Evolutionary conservation across 306 rosid species (phyloP).

Genomic region (Vigna unguiculata): DNA sequence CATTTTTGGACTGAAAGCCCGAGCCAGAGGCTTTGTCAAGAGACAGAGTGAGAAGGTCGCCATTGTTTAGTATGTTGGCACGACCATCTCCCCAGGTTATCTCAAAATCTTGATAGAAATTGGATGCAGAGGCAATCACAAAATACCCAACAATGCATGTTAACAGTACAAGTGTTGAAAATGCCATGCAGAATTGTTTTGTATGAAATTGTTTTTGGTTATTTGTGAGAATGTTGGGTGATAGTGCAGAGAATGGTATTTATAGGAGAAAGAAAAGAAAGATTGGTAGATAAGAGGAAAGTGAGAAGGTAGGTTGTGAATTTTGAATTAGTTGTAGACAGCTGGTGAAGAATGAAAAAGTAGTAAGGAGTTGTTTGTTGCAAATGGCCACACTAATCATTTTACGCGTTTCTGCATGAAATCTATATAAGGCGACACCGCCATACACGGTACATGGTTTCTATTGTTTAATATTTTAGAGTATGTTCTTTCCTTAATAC

Average conservation of each 20-base stretch:
- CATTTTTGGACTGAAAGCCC: constrained; percentile 58
- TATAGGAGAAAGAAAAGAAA: constrained; percentile 24
- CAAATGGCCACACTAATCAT: constrained; percentile 30
- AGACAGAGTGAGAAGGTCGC: constrained; percentile 48
- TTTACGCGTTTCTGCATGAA: constrained; percentile 38
- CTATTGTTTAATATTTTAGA: too few species aligned
- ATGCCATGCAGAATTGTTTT: constrained; percentile 17
- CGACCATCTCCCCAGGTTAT: constrained; percentile 49
- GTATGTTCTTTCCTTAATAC: not conserved
- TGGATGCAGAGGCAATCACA: constrained; percentile 2
- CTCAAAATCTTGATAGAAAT: constrained; percentile 42
- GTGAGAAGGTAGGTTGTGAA: not conserved
- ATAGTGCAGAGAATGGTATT: constrained; percentile 5
- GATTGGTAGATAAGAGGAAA: not conserved
- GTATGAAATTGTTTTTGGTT: not conserved
- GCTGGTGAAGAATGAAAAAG: not conserved
- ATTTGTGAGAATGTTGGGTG: not conserved
- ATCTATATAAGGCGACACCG: not conserved
- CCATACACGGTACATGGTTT: not conserved
- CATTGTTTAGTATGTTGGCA: constrained; percentile 44
- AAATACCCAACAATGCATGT: not conserved
- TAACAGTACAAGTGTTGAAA: constrained; percentile 4
- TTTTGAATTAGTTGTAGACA: not conserved
- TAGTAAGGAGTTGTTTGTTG: not conserved
- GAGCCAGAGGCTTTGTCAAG: constrained; percentile 73